Evolutionary conservation across 768 basidiomycete species (phyloP).

Genomic region (Thelephora ganbajun): DNA sequence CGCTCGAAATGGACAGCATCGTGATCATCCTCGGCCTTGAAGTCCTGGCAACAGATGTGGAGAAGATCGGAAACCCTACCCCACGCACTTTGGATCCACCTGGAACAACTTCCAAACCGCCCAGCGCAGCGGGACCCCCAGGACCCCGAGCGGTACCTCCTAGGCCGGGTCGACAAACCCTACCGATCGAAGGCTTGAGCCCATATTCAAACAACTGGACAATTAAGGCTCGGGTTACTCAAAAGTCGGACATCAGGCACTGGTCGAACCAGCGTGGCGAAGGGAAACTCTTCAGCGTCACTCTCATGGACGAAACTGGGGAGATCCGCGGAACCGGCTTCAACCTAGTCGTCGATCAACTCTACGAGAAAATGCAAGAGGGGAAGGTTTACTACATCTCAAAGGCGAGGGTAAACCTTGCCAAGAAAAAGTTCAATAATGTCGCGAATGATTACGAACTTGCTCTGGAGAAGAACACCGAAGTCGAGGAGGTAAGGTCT

Average conservation of each 20-base stretch:
- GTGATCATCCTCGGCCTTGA: conserved; percentile 65
- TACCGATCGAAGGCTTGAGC: conserved; percentile 88
- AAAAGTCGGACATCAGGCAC: conserved; percentile 79
- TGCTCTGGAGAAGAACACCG: conserved; percentile 67
- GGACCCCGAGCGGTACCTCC: background rate
- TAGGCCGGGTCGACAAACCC: conserved; percentile 21
- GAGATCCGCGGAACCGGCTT: conserved; percentile 88
- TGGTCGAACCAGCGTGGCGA: conserved; percentile 87
- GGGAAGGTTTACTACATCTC: conserved; percentile 89
- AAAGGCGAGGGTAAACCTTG: conserved; percentile 83
- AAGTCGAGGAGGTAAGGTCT: conserved; percentile 72
- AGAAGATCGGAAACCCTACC: conserved; percentile 64
- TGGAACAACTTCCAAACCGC: conserved; percentile 1
- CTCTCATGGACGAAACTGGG: conserved; percentile 88
- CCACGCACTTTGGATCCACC: conserved; percentile 18
- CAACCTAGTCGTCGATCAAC: conserved; percentile 69
- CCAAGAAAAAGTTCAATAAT: conserved; percentile 93
- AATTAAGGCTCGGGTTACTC: conserved; percentile 86
- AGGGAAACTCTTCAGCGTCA: conserved; percentile 88
- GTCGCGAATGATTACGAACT: conserved; percentile 90
- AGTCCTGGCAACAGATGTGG: conserved; percentile 33
- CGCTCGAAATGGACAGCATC: conserved; percentile 32
- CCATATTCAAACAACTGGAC: conserved; percentile 99
- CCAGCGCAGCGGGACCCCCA: conserved; percentile 4
- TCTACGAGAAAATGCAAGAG: conserved; percentile 79